Conservation (phyloP, 768 basidiomycete genomes). For the Amanita inopinata region DNA sequence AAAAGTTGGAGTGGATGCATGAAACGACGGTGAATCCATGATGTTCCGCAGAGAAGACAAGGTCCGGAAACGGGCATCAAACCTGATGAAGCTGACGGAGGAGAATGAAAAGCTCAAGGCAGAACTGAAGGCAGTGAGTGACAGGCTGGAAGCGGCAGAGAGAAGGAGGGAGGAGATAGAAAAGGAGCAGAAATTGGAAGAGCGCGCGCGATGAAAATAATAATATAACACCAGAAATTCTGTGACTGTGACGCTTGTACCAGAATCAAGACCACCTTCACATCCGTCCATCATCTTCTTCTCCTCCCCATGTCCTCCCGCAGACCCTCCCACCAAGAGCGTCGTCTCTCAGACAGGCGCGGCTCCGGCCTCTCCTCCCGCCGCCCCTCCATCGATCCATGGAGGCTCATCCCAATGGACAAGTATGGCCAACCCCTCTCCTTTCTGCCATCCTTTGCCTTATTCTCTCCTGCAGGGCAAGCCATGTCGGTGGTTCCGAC, state of each 20-base stretch:
- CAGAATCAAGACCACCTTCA: constrained; percentile 3
- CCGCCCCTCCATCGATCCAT: constrained; percentile 69
- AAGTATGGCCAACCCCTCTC: constrained; percentile 35
- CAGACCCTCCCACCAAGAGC: constrained; percentile 20
- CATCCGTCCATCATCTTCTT: constrained; percentile 7
- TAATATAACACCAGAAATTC: no score
- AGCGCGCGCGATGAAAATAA: constrained; percentile 18
- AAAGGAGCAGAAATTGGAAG: constrained; percentile 22
- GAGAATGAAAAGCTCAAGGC: constrained; percentile 75
- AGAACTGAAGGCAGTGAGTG: constrained; percentile 66
- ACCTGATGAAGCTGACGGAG: constrained; percentile 64
- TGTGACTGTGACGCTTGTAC: constrained; percentile 10
- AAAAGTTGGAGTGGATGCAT: constrained; percentile 9
- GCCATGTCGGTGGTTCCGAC: constrained; percentile 47
- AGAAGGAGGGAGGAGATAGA: constrained; percentile 42
- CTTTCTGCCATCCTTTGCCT: constrained; percentile 7
- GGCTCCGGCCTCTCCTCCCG: constrained; percentile 49
- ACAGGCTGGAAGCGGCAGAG: constrained; percentile 67
- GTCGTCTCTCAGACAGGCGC: constrained; percentile 35
- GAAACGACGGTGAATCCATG: constrained; percentile 14
- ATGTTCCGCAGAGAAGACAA: constrained; percentile 30
- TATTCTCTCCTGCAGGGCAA: constrained; percentile 25
- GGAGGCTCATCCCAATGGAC: constrained; percentile 70
- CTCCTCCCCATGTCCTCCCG: constrained; percentile 11
- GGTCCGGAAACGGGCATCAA: constrained; percentile 65